phyloP scores from a whole-genome alignment of 2,329 filamentous ascomycete species.

The Pseudonectria foliicola region DNA sequence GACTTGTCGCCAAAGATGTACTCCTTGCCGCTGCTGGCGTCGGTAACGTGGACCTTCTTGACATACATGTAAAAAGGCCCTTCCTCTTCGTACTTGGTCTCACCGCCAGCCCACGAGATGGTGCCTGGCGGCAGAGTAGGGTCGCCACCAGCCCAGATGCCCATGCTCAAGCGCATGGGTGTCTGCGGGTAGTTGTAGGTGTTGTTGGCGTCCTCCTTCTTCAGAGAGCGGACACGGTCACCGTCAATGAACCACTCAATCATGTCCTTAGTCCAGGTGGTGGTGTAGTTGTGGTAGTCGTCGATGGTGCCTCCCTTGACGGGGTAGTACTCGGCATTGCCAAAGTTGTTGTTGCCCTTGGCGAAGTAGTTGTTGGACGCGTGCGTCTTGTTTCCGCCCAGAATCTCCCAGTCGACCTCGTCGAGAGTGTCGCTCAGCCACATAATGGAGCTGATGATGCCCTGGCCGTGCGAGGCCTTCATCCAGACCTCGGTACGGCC shows the following conservation, averaged over 20 bases:
- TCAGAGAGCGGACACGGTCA: conserved; percentile 54
- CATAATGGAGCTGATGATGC: conserved; percentile 77
- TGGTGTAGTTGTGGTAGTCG: conserved; percentile 70
- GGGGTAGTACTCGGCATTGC: conserved; percentile 54
- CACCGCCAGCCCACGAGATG: conserved; percentile 63
- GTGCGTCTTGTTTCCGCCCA: conserved; percentile 56
- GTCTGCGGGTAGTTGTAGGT: conserved; percentile 67
- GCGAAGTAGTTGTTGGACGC: conserved; percentile 74
- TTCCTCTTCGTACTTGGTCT: conserved; percentile 52
- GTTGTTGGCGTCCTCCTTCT: conserved; percentile 52
- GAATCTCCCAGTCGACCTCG: conserved; percentile 82
- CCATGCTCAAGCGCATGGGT: conserved; percentile 62
- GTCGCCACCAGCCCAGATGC: conserved; percentile 60
- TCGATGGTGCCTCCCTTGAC: conserved; percentile 47
- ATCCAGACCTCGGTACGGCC: conserved; percentile 71
- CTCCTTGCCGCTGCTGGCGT: conserved; percentile 55
- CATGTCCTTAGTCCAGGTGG: conserved; percentile 60
- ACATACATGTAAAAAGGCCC: conserved; percentile 71
- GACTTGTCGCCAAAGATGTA: conserved; percentile 58
- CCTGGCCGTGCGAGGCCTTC: conserved; percentile 66
- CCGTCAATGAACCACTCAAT: conserved; percentile 67
- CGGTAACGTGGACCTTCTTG: conserved; percentile 48
- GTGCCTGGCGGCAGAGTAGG: conserved; percentile 47
- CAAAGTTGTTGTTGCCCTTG: conserved; percentile 59
- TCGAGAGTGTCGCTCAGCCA: conserved; percentile 78